A percentile compares a stretch with the other conserved stretches of the same genome.
Evolutionary conservation across 805 yeast species (phyloP).

Genomic region (Pichia nanzhaoensis): DNA sequence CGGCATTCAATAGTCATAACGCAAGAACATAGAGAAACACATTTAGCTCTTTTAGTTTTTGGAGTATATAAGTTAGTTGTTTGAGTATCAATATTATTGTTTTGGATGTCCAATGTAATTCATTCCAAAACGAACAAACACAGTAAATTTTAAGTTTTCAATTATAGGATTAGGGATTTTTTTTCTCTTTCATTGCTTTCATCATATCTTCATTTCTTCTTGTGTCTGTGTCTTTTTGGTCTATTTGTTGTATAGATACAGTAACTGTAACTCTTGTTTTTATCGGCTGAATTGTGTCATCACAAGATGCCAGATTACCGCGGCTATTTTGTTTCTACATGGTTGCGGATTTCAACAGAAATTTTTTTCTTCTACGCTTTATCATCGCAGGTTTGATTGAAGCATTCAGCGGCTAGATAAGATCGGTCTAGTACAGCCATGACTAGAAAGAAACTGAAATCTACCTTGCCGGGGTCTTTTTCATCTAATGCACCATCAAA

Average conservation of each 20-base stretch:
- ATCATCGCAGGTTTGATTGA: no score
- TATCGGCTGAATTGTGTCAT: no score
- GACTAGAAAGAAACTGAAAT: not conserved
- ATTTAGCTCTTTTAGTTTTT: not conserved
- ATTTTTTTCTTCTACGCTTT: no score
- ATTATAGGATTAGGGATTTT: not conserved
- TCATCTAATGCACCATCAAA: constrained; percentile 5
- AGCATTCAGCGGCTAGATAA: not conserved
- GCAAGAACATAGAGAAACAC: not conserved
- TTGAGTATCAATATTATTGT: not conserved
- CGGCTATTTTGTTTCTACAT: no score
- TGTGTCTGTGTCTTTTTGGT: no score
- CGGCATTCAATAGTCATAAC: not conserved
- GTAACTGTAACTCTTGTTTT: no score
- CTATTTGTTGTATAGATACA: no score
- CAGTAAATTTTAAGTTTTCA: not conserved
- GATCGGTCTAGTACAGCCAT: not conserved
- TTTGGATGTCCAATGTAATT: constrained; percentile 5
- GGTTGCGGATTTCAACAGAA: no score
- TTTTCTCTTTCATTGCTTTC: not conserved
- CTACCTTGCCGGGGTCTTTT: no score
- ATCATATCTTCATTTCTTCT: no score
- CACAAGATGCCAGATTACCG: no score
- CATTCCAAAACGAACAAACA: not conserved
- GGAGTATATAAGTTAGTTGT: not conserved